These are phyloP conservation scores for Chlamydomonas schloesseri DNA, from an alignment of 139 green algal species.

Conservation along the genomic window DNA sequence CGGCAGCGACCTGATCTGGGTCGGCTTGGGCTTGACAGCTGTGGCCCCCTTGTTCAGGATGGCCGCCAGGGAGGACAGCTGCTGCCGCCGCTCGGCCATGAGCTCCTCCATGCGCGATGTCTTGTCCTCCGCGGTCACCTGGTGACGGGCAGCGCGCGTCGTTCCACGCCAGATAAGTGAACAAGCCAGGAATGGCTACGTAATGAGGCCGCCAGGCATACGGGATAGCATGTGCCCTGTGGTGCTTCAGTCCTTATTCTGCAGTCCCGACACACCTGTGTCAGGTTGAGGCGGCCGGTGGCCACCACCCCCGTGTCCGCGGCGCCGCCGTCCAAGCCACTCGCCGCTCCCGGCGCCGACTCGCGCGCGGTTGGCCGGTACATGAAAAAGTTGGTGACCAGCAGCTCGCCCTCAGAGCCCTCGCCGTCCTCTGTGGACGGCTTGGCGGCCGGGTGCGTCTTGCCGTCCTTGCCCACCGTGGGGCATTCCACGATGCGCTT, in stretches of 20 bases:
- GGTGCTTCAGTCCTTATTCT: no score
- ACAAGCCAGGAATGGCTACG: no score
- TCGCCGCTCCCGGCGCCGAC: not conserved
- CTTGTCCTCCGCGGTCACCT: slow-evolving; percentile 36
- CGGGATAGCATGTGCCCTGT: no score
- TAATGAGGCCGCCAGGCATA: no score
- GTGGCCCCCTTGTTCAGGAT: not conserved
- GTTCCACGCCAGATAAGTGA: no score
- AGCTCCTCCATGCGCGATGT: slow-evolving; percentile 20
- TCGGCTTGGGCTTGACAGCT: not conserved
- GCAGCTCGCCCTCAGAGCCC: no score
- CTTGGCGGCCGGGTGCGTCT: not conserved
- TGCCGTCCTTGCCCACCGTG: not conserved
- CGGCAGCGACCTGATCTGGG: not conserved
- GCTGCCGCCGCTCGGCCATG: slow-evolving; percentile 11
- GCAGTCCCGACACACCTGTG: not conserved
- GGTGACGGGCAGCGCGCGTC: no score
- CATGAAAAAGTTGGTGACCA: slow-evolving; percentile 24
- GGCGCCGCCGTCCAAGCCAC: not conserved
- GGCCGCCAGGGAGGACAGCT: slow-evolving; percentile 19
- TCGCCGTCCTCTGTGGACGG: not conserved
- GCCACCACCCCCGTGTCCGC: not conserved
- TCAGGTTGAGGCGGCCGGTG: slow-evolving; percentile 37
- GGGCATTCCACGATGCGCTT: slow-evolving; percentile 15
- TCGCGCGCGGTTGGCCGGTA: slow-evolving; percentile 3